phyloP scores from a whole-genome alignment of 495 filamentous ascomycete species.

The Penicilliopsis zonata region DNA sequence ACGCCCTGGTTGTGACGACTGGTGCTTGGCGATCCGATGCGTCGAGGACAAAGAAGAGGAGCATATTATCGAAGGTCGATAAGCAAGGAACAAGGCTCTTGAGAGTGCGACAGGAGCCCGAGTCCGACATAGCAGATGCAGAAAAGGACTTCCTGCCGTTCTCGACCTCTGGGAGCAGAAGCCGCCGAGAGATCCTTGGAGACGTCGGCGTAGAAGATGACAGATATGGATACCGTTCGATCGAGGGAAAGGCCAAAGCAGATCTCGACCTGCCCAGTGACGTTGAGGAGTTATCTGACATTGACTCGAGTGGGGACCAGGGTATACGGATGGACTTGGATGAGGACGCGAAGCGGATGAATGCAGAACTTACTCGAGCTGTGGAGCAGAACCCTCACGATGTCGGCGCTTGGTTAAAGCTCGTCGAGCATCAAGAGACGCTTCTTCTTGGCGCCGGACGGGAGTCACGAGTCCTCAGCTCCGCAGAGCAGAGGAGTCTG shows the following conservation, averaged over 20 bases:
- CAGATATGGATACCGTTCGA: conserved; percentile 54
- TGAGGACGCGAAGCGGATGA: conserved; percentile 32
- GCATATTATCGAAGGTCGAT: conserved; percentile 7
- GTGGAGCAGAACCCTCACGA: conserved; percentile 55
- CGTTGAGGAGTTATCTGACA: conserved; percentile 41
- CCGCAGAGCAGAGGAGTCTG: conserved; percentile 51
- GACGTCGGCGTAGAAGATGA: conserved; percentile 31
- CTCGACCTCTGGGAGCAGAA: conserved; percentile 12
- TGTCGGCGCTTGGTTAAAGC: conserved; percentile 57
- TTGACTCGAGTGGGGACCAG: conserved; percentile 27
- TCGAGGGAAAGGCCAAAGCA: conserved; percentile 51
- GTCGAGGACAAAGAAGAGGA: conserved; percentile 12
- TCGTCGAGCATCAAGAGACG: conserved; percentile 63
- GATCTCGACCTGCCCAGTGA: conserved; percentile 35
- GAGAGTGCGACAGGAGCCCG: conserved; percentile 11
- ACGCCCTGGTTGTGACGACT: conserved; percentile 29
- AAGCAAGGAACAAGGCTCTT: conserved; percentile 10
- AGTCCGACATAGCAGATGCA: conserved; percentile 11
- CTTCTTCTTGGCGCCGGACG: conserved; percentile 35
- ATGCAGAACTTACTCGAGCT: conserved; percentile 43
- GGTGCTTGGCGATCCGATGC: conserved; percentile 12
- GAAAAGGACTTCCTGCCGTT: conserved; percentile 36
- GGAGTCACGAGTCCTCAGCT: conserved; percentile 32
- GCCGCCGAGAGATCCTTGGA: conserved; percentile 4
- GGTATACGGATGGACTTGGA: conserved; percentile 16